Base-by-base conservation (phyloP, 257 asterid species). In the Solanum pennellii region DNA sequence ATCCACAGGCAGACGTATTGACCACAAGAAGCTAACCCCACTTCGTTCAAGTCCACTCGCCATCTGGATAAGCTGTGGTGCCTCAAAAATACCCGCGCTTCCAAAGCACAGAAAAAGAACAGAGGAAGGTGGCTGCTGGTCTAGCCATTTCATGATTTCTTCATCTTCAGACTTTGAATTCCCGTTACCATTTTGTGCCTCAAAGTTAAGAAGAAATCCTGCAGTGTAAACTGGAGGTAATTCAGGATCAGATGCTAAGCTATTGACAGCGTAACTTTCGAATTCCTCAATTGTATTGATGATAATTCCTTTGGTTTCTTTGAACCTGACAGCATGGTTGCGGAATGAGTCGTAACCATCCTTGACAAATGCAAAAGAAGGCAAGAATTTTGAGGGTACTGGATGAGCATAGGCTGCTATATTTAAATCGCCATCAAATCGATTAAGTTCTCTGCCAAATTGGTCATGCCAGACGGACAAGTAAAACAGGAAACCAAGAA, bases 261-360 rank as follows among this genome's bases (percentile, higher is more conserved):
- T 76, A 39, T 74, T 15, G 7, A 87, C 59, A 49, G 59, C 59
- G 27, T 89, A 20, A 5, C 88, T 35, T 85, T 89, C 91, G 5
- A 89, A 44, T n/a, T 87, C 86, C 3, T 21, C 20, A 1, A 89
- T 86, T 12, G 89, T 89, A 16, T 89, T 89, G 18, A 89, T 27
- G 9, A 89, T n/a, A 15, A 85, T 69, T 82, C 87, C 91, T 47
- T 85, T 85, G 5, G 88, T 65, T 75, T 82, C 83, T 37, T 69
- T 86, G 21, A 77, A 65, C 45, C 88, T 80, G 15, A 18, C 33
- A 9, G 75, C 90, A 47, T 60, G 82, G 16, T 88, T 6, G 16
- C 11, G 47, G 11, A 85, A 86, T 12, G 84, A 44, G 59, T 77
- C 35, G 23, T 33, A 79, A 35, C 82, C 87, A 9, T 88, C 79